Conservation (phyloP, 768 basidiomycete species). For the Leccinum imitatum region DNA sequence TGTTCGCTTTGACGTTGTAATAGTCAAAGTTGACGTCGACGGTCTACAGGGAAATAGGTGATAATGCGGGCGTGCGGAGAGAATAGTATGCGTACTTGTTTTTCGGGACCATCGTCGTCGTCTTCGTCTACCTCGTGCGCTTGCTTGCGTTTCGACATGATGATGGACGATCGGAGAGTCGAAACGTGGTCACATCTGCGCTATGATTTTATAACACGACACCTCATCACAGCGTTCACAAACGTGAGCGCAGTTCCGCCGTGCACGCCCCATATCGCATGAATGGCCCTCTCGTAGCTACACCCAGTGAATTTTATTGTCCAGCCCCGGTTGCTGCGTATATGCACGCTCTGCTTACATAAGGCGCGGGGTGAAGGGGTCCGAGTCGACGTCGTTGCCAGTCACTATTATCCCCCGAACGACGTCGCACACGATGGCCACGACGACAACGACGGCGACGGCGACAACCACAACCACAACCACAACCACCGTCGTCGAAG, state of each 20-base stretch:
- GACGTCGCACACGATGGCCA: slow-evolving; percentile 21
- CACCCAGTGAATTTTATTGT: not conserved
- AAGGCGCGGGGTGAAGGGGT: slow-evolving; percentile 11
- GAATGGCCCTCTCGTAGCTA: too few species aligned
- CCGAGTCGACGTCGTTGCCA: not conserved
- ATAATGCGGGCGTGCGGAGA: too few species aligned
- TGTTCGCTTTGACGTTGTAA: slow-evolving; percentile 75
- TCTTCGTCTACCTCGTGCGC: slow-evolving; percentile 24
- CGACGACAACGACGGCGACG: slow-evolving; percentile 18
- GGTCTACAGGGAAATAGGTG: not conserved
- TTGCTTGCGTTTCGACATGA: slow-evolving; percentile 59
- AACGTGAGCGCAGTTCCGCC: too few species aligned
- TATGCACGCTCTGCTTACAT: slow-evolving; percentile 15
- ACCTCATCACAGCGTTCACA: too few species aligned
- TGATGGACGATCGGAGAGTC: not conserved
- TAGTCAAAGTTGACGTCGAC: slow-evolving; percentile 70
- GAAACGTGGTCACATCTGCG: not conserved
- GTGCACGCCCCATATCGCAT: too few species aligned
- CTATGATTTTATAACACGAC: too few species aligned
- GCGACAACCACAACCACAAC: slow-evolving; percentile 27
- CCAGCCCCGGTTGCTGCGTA: not conserved
- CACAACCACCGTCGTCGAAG: slow-evolving; percentile 48
- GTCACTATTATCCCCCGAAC: slow-evolving; percentile 1
- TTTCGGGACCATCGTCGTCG: slow-evolving; percentile 36
- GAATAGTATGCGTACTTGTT: slow-evolving; percentile 36